Evolutionary conservation across 192 early-diverging fungal genomes (phyloP).

Genomic region (Entomortierella parvispora): DNA sequence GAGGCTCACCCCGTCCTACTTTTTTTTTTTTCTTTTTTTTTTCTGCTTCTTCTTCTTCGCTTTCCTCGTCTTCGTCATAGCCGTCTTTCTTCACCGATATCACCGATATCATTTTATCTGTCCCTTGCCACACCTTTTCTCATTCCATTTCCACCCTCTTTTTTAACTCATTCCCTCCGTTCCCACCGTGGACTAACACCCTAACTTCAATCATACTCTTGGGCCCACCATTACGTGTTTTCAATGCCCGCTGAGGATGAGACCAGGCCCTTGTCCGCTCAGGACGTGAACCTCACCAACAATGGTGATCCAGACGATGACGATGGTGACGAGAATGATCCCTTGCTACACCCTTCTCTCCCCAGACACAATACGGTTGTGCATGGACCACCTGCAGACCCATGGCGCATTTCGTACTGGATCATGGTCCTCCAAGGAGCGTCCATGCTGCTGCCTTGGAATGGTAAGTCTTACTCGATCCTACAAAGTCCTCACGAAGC

Average conservation of each 20-base stretch:
- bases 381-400: constrained; percentile 55
- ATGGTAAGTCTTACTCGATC: constrained; percentile 51
- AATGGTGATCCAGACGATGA: constrained; percentile 7
- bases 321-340: background rate
- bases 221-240: too few species aligned
- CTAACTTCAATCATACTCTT: too few species aligned
- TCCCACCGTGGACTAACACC: too few species aligned
- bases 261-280: constrained; percentile 30
- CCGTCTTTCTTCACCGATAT: too few species aligned
- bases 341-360: background rate
- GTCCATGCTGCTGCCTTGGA: constrained; percentile 83
- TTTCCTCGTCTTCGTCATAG: too few species aligned
- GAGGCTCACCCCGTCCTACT: background rate
- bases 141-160: background rate
- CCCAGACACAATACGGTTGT: constrained; percentile 17
- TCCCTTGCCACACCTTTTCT: background rate
- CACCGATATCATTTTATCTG: background rate
- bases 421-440: constrained; percentile 81
- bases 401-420: constrained; percentile 62
- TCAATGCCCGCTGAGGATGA: constrained; percentile 33
- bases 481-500: background rate
- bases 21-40: background rate
- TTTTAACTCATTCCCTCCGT: background rate
- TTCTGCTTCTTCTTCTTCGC: background rate
- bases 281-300: constrained; percentile 17